Evolutionary conservation across 2,329 filamentous ascomycete genomes (phyloP).

Genomic region (Colletotrichum sp.): DNA sequence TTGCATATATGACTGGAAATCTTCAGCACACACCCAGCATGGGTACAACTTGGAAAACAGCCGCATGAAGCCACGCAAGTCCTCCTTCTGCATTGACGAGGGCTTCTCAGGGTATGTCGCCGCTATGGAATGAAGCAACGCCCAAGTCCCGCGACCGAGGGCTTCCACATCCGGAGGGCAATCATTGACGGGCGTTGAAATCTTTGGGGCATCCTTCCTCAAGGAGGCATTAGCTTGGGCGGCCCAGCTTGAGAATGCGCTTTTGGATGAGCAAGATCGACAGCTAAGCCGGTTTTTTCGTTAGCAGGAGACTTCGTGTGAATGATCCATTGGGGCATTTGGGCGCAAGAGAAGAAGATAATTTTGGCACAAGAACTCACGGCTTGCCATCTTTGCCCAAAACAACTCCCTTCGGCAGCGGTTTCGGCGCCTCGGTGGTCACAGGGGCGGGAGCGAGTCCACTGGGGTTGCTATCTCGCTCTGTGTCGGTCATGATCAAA

Average conservation of each 20-base stretch:
- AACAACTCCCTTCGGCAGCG: slow-evolving; percentile 73
- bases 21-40: slow-evolving; percentile 93
- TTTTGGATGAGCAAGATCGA: slow-evolving; percentile 66
- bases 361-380: slow-evolving; percentile 55
- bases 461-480: background rate
- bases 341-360: background rate
- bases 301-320: background rate
- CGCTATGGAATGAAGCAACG: slow-evolving; percentile 88
- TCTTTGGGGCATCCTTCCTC: slow-evolving; percentile 31
- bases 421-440: slow-evolving; percentile 47
- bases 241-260: slow-evolving; percentile 64
- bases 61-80: slow-evolving; percentile 78
- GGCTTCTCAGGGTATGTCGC: slow-evolving; percentile 82
- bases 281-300: slow-evolving; percentile 54
- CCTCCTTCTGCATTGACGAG: slow-evolving; percentile 70
- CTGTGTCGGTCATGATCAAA: background rate
- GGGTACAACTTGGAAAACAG: slow-evolving; percentile 90
- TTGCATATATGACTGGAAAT: slow-evolving; percentile 84
- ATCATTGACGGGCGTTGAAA: slow-evolving; percentile 54
- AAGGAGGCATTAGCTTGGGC: slow-evolving; percentile 54
- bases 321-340: background rate
- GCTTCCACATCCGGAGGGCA: slow-evolving; percentile 91
- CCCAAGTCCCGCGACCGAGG: slow-evolving; percentile 91
- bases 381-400: slow-evolving; percentile 84
- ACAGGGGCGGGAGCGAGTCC: background rate